A percentile compares a stretch with the other conserved stretches of the same genome.
Conservation (phyloP, 1,139 yeast genomes). For the Candida mesenterica region DNA sequence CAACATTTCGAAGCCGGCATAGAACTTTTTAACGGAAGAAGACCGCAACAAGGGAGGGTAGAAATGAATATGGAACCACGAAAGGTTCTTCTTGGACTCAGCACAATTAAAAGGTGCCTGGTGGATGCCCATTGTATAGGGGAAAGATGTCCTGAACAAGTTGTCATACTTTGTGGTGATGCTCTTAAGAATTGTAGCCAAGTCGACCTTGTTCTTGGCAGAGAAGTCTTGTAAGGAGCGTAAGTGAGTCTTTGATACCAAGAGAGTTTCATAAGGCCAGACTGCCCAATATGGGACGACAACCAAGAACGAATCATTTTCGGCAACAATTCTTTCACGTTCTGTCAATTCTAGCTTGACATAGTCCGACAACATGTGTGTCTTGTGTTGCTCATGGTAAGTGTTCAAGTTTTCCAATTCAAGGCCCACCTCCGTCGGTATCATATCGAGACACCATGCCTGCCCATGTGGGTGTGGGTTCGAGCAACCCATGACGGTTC, state of each 20-base stretch:
- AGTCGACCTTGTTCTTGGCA: slow-evolving; percentile 49
- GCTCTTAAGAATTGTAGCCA: slow-evolving; percentile 53
- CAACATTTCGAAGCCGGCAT: slow-evolving; percentile 76
- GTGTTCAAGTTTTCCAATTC: slow-evolving; percentile 53
- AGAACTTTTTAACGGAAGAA: slow-evolving; percentile 72
- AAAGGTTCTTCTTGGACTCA: slow-evolving; percentile 35
- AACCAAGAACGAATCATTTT: slow-evolving; percentile 64
- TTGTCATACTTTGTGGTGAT: slow-evolving; percentile 72
- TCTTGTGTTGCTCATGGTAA: slow-evolving; percentile 44
- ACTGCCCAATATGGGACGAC: slow-evolving; percentile 83
- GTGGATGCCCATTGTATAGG: slow-evolving; percentile 80
- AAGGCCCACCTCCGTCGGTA: slow-evolving; percentile 67
- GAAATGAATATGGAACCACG: slow-evolving; percentile 77
- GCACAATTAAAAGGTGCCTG: slow-evolving; percentile 59
- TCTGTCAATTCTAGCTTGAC: slow-evolving; percentile 56
- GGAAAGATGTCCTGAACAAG: slow-evolving; percentile 66
- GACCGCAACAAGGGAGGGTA: slow-evolving; percentile 76
- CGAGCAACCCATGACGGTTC: slow-evolving; percentile 80
- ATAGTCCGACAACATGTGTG: slow-evolving; percentile 63
- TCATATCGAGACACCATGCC: slow-evolving; percentile 69
- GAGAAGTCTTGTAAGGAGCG: slow-evolving; percentile 51
- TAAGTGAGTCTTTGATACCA: slow-evolving; percentile 56
- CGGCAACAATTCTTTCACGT: slow-evolving; percentile 52
- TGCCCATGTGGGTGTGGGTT: slow-evolving; percentile 82
- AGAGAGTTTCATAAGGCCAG: slow-evolving; percentile 77